Conservation (phyloP, 805 yeast genomes). For the Metschnikowia baotianmanensis region DNA sequence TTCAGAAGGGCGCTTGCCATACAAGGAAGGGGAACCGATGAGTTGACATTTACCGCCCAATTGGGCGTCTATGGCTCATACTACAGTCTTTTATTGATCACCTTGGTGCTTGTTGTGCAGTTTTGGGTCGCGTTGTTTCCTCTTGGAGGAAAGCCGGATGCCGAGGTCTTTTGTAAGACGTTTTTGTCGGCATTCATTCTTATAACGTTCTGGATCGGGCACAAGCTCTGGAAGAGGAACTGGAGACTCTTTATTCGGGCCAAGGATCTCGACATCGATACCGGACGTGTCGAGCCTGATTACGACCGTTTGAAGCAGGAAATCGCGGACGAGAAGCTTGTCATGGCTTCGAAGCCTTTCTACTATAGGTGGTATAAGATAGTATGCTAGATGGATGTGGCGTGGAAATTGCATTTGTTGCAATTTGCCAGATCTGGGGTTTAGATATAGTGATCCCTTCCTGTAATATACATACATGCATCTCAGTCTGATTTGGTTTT, state of each 20-base stretch:
- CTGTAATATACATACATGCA: no score
- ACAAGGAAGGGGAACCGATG: constrained; percentile 30
- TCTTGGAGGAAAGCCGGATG: constrained; percentile 33
- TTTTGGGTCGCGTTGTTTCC: constrained; percentile 69
- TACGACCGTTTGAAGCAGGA: constrained; percentile 40
- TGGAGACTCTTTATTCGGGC: constrained; percentile 31
- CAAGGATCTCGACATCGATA: constrained; percentile 34
- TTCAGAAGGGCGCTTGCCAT: constrained; percentile 24
- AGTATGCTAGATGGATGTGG: constrained; percentile 55
- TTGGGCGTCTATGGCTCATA: constrained; percentile 53
- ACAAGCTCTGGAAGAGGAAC: constrained; percentile 50
- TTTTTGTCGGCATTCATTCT: constrained; percentile 66
- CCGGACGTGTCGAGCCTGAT: constrained; percentile 39
- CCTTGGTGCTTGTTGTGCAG: constrained; percentile 53
- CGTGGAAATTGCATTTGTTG: no score
- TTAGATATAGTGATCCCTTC: no score
- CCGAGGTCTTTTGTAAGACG: constrained; percentile 52
- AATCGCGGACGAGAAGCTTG: constrained; percentile 54
- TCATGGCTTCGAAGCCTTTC: constrained; percentile 45
- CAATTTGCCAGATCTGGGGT: no score
- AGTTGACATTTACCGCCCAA: constrained; percentile 52
- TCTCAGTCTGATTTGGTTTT: no score
- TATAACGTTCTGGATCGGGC: constrained; percentile 52
- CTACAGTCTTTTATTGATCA: constrained; percentile 48
- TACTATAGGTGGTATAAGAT: constrained; percentile 50